Base-by-base conservation (phyloP, 2,329 filamentous ascomycete species). In the Neonectria hederae region DNA sequence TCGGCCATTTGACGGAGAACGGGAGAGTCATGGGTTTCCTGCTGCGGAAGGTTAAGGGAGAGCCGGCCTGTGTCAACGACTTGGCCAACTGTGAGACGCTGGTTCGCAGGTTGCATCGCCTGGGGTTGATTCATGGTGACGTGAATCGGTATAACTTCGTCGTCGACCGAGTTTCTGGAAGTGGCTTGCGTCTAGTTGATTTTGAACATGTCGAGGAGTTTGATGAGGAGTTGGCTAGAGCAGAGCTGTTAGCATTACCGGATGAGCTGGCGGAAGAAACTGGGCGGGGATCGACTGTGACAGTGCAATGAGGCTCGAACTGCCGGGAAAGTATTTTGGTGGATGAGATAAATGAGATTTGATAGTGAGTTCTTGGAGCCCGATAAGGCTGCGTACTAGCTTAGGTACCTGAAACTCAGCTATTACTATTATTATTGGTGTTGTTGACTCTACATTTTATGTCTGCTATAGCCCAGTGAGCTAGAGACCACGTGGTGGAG, bases 131-230 rank as follows among this genome's bases (percentile, higher is more conserved):
- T 30, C 77, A 80, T 69, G 76, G 77, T 14, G 79, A 81, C 66
- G 70, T 76, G 35, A 80, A 81, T 65, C 72, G 74, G 58, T 73
- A 80, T 59, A 82, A 79, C 67, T 81, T 80, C 65, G 62, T 81
- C 51, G 40, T 61, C 13, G 58, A 68, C 78, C 62, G 65, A 9
- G 14, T 6, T n/a, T n/a, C 35, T 46, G 49, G 66, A 72, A 52
- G 71, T 9, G 19, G 9, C 24, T 45, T 72, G 24, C 75, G 68
- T 54, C 70, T 77, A 22, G 30, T 79, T 40, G 76, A 79, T 67
- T 79, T 78, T 70, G 75, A 77, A 65, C 56, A 60, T 59, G 55
- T 67, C 67, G 54, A 49, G 54, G 65, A 69, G 51, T 69, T 71
- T 64, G 63, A 66, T 32, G 66, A 69, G 63, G 65, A 72, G 51